A percentile compares a stretch with the other conserved stretches of the same genome.
Evolutionary conservation across 2,329 filamentous ascomycete genomes (phyloP).

Genomic region (Hypoxylon sp.): DNA sequence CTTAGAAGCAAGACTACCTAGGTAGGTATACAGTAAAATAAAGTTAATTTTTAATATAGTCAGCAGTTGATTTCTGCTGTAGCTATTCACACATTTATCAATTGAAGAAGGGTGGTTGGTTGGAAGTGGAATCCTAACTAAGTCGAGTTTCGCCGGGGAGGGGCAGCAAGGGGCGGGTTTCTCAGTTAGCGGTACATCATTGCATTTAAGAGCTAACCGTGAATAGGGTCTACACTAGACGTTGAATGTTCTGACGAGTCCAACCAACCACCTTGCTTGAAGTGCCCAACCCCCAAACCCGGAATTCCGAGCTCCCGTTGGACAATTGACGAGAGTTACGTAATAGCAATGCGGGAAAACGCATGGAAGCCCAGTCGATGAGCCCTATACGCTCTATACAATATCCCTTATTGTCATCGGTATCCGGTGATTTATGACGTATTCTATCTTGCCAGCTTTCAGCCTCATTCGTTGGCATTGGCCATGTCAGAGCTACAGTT

Average conservation of each 20-base stretch:
- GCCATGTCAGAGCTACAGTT: conserved; percentile 23
- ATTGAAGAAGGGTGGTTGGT: no score
- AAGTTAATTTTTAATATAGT: no score
- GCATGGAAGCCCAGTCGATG: background rate
- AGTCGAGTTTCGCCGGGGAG: no score
- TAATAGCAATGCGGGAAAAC: background rate
- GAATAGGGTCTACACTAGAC: background rate
- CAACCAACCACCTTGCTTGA: background rate
- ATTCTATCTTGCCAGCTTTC: conserved; percentile 26
- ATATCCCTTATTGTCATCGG: conserved; percentile 9
- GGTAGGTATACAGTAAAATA: no score
- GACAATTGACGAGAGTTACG: conserved; percentile 19
- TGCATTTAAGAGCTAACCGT: background rate
- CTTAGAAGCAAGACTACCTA: no score
- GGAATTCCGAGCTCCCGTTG: conserved; percentile 3
- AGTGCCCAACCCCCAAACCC: background rate
- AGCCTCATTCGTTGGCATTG: conserved; percentile 42
- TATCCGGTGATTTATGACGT: conserved; percentile 36
- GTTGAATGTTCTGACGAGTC: background rate
- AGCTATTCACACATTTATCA: no score
- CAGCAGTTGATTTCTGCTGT: no score
- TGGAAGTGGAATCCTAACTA: no score
- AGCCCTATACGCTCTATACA: conserved; percentile 7
- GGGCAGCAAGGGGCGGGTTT: no score
- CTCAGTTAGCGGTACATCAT: background rate